Percentiles rank a stretch among this genome's conserved stretches.
These are phyloP conservation scores for Aspergillus brasiliensis DNA, from an alignment of 2,329 filamentous ascomycete genomes.

Conservation along the genomic window DNA sequence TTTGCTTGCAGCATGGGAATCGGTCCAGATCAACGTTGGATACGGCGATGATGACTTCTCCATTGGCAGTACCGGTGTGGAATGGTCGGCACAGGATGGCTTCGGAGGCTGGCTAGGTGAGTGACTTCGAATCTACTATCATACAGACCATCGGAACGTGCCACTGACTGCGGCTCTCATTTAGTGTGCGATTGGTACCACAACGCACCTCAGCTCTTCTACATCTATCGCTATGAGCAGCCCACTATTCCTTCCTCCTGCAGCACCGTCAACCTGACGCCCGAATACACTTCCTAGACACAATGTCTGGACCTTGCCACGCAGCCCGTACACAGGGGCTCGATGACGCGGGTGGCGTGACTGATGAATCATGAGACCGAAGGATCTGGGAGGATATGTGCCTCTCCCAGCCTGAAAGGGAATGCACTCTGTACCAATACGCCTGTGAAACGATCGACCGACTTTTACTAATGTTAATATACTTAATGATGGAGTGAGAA, in stretches of 20 bases:
- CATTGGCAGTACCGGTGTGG: conserved; percentile 29
- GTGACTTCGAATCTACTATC: conserved; percentile 14
- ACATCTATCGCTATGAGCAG: conserved; percentile 28
- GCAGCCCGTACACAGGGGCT: background rate
- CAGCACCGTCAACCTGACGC: conserved; percentile 34
- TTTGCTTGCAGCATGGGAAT: conserved; percentile 36
- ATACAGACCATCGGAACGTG: background rate
- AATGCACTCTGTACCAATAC: conserved; percentile 10
- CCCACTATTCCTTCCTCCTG: conserved; percentile 35
- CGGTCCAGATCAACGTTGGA: conserved; percentile 39
- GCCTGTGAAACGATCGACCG: background rate
- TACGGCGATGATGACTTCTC: conserved; percentile 34
- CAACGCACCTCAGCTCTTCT: conserved; percentile 44
- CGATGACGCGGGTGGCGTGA: conserved; percentile 20
- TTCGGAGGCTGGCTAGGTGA: conserved; percentile 45
- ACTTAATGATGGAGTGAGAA: background rate
- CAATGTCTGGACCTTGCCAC: conserved; percentile 8
- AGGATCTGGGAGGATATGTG: background rate
- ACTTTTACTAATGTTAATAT: background rate
- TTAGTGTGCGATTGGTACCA: conserved; percentile 46
- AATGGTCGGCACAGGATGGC: conserved; percentile 31
- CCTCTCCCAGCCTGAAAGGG: background rate
- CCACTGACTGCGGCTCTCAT: conserved; percentile 4
- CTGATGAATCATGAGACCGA: conserved; percentile 18
- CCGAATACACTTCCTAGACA: conserved; percentile 28